These are phyloP conservation scores for Gracilaria gracilis DNA, from an alignment of 23 red algal species.

Conservation along the genomic window DNA sequence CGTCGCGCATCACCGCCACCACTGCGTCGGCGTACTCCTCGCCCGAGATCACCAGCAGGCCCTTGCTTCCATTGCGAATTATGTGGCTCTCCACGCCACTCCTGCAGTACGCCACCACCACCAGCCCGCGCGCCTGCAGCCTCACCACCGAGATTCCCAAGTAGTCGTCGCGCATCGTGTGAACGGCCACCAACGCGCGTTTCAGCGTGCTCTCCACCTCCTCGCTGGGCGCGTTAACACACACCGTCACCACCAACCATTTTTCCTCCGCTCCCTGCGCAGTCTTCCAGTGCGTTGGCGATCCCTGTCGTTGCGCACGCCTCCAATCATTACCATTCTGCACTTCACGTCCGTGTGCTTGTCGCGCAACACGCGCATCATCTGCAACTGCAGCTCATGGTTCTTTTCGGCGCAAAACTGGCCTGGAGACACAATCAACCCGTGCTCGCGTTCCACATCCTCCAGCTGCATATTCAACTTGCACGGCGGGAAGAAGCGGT, in stretches of 20 bases:
- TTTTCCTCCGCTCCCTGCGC: slow-evolving; percentile 15
- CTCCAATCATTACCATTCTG: slow-evolving; percentile 89
- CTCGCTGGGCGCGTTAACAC: slow-evolving; percentile 72
- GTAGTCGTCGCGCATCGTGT: slow-evolving; percentile 97
- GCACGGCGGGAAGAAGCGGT: slow-evolving; percentile 89
- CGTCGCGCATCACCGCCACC: slow-evolving; percentile 19
- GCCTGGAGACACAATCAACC: slow-evolving; percentile 82
- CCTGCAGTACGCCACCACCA: slow-evolving; percentile 89
- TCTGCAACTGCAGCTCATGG: slow-evolving; percentile 79
- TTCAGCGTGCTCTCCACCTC: slow-evolving; percentile 57
- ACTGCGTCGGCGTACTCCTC: slow-evolving; percentile 53
- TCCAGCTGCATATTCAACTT: slow-evolving; percentile 10
- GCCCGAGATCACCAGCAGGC: slow-evolving; percentile 28
- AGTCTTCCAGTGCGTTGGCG: slow-evolving; percentile 55
- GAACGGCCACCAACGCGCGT: slow-evolving; percentile 54
- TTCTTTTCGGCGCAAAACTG: slow-evolving; percentile 98
- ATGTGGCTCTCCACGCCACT: slow-evolving; percentile 91
- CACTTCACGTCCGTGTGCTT: slow-evolving; percentile 15
- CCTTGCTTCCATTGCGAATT: slow-evolving; percentile 48
- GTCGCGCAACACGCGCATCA: slow-evolving; percentile 42
- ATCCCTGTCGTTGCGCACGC: slow-evolving; percentile 75
- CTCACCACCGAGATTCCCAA: slow-evolving; percentile 98
- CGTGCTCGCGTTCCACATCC: slow-evolving; percentile 34
- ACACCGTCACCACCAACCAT: slow-evolving; percentile 39
- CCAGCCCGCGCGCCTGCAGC: slow-evolving; percentile 72